Conservation (phyloP, 148 eudicot species). For the Vaccinium myrtillus region DNA sequence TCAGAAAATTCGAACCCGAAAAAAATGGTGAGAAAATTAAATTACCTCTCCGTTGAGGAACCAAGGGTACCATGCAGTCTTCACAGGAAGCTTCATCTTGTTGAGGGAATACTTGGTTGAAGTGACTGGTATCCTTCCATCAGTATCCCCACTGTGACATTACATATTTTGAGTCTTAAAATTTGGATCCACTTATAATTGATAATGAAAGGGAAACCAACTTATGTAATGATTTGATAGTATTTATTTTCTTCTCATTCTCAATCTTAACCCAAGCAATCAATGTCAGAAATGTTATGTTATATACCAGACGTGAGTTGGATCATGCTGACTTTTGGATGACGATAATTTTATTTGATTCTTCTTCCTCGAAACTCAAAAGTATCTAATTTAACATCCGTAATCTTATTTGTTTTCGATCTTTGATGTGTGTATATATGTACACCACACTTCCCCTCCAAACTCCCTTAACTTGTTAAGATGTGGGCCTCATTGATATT, state of each 20-base stretch:
- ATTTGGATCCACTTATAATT: neutral
- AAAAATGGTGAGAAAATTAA: neutral
- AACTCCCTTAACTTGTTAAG: too few relatives aligned
- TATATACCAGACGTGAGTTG: neutral
- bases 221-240: neutral
- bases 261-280: neutral
- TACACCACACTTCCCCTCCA: too few relatives aligned
- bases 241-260: neutral
- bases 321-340: neutral
- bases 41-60: conserved; percentile 47
- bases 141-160: conserved; percentile 59
- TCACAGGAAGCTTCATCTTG: conserved; percentile 42
- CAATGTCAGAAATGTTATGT: neutral
- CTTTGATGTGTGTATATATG: neutral
- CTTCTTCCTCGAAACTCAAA: neutral
- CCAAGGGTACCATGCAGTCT: conserved; percentile 70
- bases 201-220: neutral
- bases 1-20: neutral
- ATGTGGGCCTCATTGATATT: too few relatives aligned
- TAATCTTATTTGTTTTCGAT: neutral
- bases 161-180: neutral
- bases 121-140: conserved; percentile 72
- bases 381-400: neutral
- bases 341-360: neutral
- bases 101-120: conserved; percentile 55